These are phyloP conservation scores for Fusarium caatingaense DNA, from an alignment of 2,329 filamentous ascomycete species.

Conservation along the genomic window DNA sequence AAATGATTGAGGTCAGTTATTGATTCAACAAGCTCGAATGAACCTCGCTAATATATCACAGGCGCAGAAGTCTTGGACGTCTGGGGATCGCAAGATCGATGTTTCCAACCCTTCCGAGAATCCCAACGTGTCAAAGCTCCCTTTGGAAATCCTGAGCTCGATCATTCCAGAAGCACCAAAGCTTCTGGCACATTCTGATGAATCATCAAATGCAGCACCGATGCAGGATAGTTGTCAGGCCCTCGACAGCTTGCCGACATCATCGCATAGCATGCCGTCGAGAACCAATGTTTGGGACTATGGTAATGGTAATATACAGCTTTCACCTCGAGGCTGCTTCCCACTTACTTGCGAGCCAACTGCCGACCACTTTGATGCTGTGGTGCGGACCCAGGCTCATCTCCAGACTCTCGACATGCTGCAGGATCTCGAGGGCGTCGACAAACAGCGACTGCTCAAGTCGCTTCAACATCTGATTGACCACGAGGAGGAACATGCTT, in stretches of 20 bases:
- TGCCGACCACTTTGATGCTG: slow-evolving; percentile 23
- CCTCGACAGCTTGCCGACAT: no score
- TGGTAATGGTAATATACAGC: slow-evolving; percentile 6
- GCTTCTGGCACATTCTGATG: neutral
- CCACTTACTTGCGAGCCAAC: slow-evolving; percentile 24
- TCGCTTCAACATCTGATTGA: slow-evolving; percentile 5
- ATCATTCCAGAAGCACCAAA: neutral
- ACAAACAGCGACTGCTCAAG: slow-evolving; percentile 21
- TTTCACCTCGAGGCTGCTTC: slow-evolving; percentile 28
- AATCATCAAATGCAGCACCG: neutral
- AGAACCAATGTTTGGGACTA: slow-evolving; percentile 28
- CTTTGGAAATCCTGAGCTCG: neutral
- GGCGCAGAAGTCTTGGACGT: slow-evolving; percentile 31
- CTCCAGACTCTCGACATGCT: slow-evolving; percentile 25
- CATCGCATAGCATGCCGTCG: neutral
- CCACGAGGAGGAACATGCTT: neutral
- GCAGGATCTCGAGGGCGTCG: slow-evolving; percentile 24
- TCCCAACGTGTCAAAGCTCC: neutral
- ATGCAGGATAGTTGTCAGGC: neutral
- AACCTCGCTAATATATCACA: neutral
- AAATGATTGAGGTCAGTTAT: slow-evolving; percentile 23
- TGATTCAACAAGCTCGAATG: neutral
- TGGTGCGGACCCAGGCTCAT: slow-evolving; percentile 27
- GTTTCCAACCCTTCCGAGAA: neutral
- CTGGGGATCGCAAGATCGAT: neutral